Evolutionary conservation across 805 yeast species (phyloP), one percentile per base, ranked within the genome.

Genomic region (Sungouiozyma ichnusensis): DNA sequence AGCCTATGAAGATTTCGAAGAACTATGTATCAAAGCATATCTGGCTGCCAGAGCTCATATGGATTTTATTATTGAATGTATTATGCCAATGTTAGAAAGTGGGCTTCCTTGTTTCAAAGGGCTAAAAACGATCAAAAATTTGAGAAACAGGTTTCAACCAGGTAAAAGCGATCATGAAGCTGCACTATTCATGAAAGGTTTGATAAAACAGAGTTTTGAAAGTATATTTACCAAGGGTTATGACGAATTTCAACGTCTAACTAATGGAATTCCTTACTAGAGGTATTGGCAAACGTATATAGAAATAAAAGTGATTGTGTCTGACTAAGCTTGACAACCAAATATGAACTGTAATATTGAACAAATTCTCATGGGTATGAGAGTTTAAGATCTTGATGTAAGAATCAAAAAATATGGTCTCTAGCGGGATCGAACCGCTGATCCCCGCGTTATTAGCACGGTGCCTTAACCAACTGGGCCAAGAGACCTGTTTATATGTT

Each of bases 41-140:
- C 72, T 92, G 53, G 82, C 94, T 0, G 80, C 87, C 48, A 72
- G 98, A 49, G 92, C 95, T 8, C 81, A 85, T 53, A 82, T 83
- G 75, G 90, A 86, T 49, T 73, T 82, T 24, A 85, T 92, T 46
- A 75, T 88, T 45, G 79, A 84, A 45, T 78, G 90, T 63, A 95
- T 92, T 19, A 69, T 69, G 27, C 97, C 97, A 3, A 92, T 92
- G 99, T 67, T 90, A 50, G 94, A 82, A 37, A 81, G 94, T 59
- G 97, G 97, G 1, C 73, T 90, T 56, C 98, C 97, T 3, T 90
- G 98, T 61, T 90, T 90, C 75, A 90, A 87, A 62, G 88, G 85
- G 2, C 66, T 65, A 35, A 71, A 78, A 42, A 87, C 97, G 0
- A 84, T 92, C 42, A 81, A 77, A 61, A 82, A 82, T 55, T 68